Evolutionary conservation across 2,329 filamentous ascomycete genomes (phyloP).

Genomic region (Aspergillus transmontanensis): DNA sequence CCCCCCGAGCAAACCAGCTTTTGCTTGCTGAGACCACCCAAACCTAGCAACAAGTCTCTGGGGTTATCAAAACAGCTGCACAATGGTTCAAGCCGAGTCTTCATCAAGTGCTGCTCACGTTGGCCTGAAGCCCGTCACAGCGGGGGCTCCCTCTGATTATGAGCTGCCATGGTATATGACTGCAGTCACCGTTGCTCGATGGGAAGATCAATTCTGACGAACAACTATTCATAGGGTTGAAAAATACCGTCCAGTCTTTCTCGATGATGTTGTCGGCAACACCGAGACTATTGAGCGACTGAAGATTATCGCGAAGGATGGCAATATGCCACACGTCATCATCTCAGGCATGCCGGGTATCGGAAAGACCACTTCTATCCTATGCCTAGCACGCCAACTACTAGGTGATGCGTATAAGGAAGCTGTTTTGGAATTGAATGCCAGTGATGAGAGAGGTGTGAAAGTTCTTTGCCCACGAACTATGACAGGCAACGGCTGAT

Average conservation of each 20-base stretch:
- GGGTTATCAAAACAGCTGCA: constrained; percentile 9
- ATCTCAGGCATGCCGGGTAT: constrained; percentile 99
- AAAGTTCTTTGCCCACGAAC: not conserved
- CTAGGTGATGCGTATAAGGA: constrained; percentile 95
- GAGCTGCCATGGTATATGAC: constrained; percentile 51
- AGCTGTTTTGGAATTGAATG: constrained; percentile 93
- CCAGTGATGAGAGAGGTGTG: constrained; percentile 84
- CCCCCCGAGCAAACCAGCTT: constrained; percentile 6
- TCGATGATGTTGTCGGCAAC: constrained; percentile 97
- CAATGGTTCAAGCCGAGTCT: constrained; percentile 51
- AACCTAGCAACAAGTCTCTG: not conserved
- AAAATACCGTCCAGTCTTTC: constrained; percentile 92
- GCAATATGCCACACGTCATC: constrained; percentile 99
- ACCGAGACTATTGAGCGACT: constrained; percentile 95
- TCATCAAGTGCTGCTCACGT: constrained; percentile 47
- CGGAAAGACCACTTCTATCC: constrained; percentile 93
- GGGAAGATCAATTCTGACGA: constrained; percentile 16
- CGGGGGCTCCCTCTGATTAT: constrained; percentile 47
- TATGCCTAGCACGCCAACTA: constrained; percentile 89
- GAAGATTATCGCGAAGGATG: constrained; percentile 97
- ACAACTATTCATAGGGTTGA: constrained; percentile 72
- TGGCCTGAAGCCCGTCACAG: constrained; percentile 42
- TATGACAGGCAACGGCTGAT: not conserved
- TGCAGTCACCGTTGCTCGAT: not conserved
- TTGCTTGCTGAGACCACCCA: not conserved